phyloP scores from a whole-genome alignment of 352 stramenopile genomes.

The Phytophthora macrochlamydospora region DNA sequence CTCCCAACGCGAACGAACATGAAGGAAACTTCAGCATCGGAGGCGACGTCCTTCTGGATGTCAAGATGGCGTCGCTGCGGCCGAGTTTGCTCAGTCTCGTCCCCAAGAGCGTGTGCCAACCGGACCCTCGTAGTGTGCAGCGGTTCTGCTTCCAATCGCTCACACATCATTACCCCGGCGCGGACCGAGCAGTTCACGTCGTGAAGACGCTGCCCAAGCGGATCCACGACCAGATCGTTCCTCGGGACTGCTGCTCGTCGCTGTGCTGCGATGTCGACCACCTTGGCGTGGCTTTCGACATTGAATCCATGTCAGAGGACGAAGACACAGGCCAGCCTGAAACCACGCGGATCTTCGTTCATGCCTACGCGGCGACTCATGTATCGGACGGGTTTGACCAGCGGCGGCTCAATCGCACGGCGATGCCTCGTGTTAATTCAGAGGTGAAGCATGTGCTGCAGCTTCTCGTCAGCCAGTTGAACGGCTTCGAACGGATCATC shows the following conservation, averaged over 20 bases:
- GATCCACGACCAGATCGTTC: conserved; percentile 45
- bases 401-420: no score
- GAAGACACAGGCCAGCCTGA: neutral
- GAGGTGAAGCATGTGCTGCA: conserved; percentile 46
- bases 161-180: conserved; percentile 38
- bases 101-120: neutral
- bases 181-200: conserved; percentile 46
- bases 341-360: conserved; percentile 9
- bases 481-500: conserved; percentile 49
- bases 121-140: neutral
- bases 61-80: conserved; percentile 1
- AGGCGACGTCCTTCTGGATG: neutral
- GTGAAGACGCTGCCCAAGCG: conserved; percentile 59
- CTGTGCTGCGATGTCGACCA: conserved; percentile 48
- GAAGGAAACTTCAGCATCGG: no score
- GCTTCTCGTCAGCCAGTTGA: conserved; percentile 38
- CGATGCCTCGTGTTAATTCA: conserved; percentile 35
- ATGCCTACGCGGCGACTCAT: conserved; percentile 36
- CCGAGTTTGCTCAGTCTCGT: conserved; percentile 7
- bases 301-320: conserved; percentile 7
- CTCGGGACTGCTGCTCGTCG: conserved; percentile 30
- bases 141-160: conserved; percentile 36
- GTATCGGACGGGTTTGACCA: neutral
- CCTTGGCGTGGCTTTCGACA: conserved; percentile 45
- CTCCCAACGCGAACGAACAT: neutral